Conservation (phyloP, 129 eudicot genomes). For the Centrapalus pauciflorus region DNA sequence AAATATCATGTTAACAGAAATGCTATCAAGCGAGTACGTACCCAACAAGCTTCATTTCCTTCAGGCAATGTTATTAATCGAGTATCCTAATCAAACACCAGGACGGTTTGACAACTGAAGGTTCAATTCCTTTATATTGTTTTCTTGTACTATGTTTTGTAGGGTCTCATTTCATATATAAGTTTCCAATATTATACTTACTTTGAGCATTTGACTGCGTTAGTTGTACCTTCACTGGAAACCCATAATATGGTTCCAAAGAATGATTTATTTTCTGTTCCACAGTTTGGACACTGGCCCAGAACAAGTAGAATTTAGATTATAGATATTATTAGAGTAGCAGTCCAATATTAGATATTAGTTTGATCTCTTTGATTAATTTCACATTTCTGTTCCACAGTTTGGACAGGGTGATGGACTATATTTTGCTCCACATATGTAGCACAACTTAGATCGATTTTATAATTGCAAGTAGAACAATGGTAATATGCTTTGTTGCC, state of each 20-base stretch:
- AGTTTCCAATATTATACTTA: constrained; percentile 33
- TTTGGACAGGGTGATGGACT: too few relatives aligned
- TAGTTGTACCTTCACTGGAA: constrained; percentile 74
- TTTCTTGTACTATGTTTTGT: background rate
- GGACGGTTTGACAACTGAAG: constrained; percentile 63
- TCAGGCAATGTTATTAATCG: constrained; percentile 90
- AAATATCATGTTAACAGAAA: background rate
- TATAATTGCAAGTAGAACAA: too few relatives aligned
- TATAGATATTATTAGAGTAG: background rate
- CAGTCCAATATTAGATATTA: too few relatives aligned
- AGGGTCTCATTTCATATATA: background rate
- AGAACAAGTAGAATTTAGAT: constrained; percentile 16
- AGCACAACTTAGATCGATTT: too few relatives aligned
- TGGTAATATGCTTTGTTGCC: too few relatives aligned
- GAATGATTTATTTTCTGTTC: constrained; percentile 89
- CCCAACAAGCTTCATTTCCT: constrained; percentile 72
- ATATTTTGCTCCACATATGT: too few relatives aligned
- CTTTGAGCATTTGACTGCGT: constrained; percentile 80
- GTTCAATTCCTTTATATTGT: background rate
- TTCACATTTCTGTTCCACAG: too few relatives aligned
- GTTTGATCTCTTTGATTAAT: too few relatives aligned
- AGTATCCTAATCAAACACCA: constrained; percentile 67
- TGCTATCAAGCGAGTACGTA: constrained; percentile 10
- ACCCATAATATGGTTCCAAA: constrained; percentile 82
- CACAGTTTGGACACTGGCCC: constrained; percentile 99